phyloP scores from a whole-genome alignment of 2,329 filamentous ascomycete genomes.

The Xylaria multiplex region DNA sequence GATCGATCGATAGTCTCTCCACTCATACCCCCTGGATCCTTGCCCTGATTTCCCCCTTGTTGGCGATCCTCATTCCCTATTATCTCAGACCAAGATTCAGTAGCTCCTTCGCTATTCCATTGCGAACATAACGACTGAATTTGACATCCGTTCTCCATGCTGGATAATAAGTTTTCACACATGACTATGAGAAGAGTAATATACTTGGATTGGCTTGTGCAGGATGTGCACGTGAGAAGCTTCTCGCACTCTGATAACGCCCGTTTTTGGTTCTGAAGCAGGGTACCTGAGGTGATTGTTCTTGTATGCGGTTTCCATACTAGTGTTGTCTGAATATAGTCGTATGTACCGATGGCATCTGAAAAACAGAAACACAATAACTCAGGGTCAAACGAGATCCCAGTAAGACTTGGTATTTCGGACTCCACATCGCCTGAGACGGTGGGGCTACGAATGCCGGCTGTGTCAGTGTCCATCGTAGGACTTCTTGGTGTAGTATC shows the following conservation, averaged over 20 bases:
- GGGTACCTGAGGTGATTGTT: not conserved
- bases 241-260: slow-evolving; percentile 11
- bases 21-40: not conserved
- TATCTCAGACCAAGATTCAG: not conserved
- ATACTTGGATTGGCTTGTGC: slow-evolving; percentile 9
- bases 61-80: slow-evolving; percentile 6
- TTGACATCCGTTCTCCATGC: slow-evolving; percentile 5
- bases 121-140: not conserved
- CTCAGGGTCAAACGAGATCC: not conserved
- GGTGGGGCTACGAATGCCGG: slow-evolving; percentile 4
- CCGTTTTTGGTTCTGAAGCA: not conserved
- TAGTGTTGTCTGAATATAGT: slow-evolving; percentile 11
- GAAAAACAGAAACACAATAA: slow-evolving; percentile 7
- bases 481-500: not conserved
- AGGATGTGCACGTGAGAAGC: slow-evolving; percentile 1
- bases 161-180: slow-evolving; percentile 2
- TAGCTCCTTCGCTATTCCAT: not conserved
- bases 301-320: slow-evolving; percentile 1
- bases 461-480: not conserved
- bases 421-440: not conserved
- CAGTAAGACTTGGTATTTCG: not conserved
- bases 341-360: slow-evolving; percentile 4
- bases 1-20: slow-evolving; percentile 1
- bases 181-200: slow-evolving; percentile 16
- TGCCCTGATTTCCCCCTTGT: not conserved